Conservation (phyloP, 176 grass and related monocot species). For the Pontederia paniculata region DNA sequence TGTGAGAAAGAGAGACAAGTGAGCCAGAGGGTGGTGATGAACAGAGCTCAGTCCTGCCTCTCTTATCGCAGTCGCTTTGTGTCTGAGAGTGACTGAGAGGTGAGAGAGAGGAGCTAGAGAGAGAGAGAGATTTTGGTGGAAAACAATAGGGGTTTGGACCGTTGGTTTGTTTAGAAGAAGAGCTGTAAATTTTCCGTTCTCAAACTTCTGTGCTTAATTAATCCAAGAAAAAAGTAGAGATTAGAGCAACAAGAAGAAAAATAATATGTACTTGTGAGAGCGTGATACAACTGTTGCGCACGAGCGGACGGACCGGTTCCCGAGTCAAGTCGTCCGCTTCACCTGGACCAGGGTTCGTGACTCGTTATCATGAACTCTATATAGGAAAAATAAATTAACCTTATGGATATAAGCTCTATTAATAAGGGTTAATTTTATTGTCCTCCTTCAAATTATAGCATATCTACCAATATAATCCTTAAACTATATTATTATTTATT, state of each 20-base stretch:
- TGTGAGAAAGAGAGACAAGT: slow-evolving; percentile 25
- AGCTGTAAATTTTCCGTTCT: slow-evolving; percentile 16
- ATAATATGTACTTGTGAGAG: not conserved
- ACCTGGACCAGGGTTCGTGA: slow-evolving; percentile 35
- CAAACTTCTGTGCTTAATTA: not conserved
- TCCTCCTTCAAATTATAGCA: too few species aligned
- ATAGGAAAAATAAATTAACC: slow-evolving; percentile 12
- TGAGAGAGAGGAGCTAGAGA: slow-evolving; percentile 1
- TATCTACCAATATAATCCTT: too few species aligned
- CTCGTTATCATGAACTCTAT: not conserved
- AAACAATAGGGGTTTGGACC: too few species aligned
- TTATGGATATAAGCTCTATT: not conserved
- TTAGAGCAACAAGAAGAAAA: not conserved
- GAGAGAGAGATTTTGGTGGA: not conserved
- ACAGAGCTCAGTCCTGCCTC: slow-evolving; percentile 21
- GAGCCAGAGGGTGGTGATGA: slow-evolving; percentile 7
- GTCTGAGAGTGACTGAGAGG: too few species aligned
- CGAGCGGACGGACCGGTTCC: slow-evolving; percentile 18
- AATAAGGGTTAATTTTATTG: not conserved
- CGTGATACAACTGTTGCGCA: slow-evolving; percentile 4
- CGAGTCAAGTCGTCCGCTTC: slow-evolving; percentile 19
- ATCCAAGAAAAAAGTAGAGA: too few species aligned
- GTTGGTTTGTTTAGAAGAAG: slow-evolving; percentile 3
- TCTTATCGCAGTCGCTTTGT: slow-evolving; percentile 29
- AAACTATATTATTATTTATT: not conserved